Conservation (phyloP, 371 early-diverging fungal species). For the Mycotypha africana region DNA sequence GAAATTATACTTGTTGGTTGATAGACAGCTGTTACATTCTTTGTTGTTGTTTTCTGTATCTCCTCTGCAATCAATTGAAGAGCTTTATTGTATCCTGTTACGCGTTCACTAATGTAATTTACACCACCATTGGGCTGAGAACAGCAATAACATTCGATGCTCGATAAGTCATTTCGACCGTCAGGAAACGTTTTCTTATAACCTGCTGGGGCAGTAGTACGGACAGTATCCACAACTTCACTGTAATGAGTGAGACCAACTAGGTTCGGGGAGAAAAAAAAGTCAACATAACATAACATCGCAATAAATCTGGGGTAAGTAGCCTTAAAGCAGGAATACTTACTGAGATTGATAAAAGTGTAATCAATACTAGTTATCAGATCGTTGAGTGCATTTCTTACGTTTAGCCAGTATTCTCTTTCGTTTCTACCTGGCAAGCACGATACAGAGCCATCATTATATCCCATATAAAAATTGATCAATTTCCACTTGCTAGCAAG, state of each 20-base stretch:
- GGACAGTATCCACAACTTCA: no score
- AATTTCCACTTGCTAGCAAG: conserved; percentile 26
- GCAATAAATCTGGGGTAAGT: no score
- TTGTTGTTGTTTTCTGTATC: not conserved
- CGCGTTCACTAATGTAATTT: not conserved
- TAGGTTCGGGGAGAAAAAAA: no score
- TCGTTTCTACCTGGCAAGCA: conserved; percentile 17
- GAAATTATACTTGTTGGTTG: conserved; percentile 19
- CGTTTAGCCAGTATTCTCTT: conserved; percentile 1
- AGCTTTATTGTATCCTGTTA: conserved; percentile 1
- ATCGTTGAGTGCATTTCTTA: not conserved
- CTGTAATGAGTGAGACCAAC: no score
- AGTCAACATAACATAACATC: no score
- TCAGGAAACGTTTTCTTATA: conserved; percentile 25
- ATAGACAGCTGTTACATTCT: conserved; percentile 14
- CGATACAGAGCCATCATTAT: conserved; percentile 23
- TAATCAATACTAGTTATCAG: conserved; percentile 5
- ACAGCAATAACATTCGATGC: conserved; percentile 30
- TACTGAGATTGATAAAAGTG: conserved; percentile 18
- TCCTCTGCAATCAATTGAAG: conserved; percentile 2
- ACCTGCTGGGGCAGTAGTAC: not conserved
- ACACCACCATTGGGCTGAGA: conserved; percentile 1
- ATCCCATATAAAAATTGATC: conserved; percentile 28
- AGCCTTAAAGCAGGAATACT: conserved; percentile 12
- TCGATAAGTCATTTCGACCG: conserved; percentile 10